Conservation (phyloP, 805 yeast genomes). For the Starmerella bombi region DNA sequence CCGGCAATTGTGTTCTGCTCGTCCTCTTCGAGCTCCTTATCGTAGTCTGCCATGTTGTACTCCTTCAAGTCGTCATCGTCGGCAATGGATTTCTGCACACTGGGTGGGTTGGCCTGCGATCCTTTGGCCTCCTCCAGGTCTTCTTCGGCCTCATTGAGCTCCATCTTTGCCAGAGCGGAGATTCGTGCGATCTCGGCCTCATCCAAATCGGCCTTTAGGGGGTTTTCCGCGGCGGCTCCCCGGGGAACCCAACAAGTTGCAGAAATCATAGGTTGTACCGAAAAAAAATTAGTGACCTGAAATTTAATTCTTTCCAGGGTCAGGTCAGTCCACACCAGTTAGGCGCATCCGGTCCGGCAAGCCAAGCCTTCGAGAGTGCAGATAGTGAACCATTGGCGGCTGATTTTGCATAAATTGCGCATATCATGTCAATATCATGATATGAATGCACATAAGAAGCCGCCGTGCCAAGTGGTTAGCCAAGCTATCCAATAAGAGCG, state of each 20-base stretch:
- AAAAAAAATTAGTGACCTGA: not conserved
- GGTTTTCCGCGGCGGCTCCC: constrained; percentile 87
- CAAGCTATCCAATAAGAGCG: too few relatives aligned
- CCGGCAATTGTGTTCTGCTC: constrained; percentile 36
- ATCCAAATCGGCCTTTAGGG: constrained; percentile 73
- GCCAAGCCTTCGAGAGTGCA: too few relatives aligned
- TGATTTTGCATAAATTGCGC: too few relatives aligned
- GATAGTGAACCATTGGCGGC: too few relatives aligned
- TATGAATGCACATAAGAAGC: too few relatives aligned
- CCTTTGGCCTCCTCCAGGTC: constrained; percentile 41
- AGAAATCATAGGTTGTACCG: constrained; percentile 39
- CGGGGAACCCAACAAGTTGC: constrained; percentile 93
- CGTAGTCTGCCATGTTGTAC: constrained; percentile 25
- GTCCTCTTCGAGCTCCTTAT: constrained; percentile 42
- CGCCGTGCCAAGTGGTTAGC: too few relatives aligned
- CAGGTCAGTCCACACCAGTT: too few relatives aligned
- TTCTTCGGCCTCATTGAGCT: constrained; percentile 61
- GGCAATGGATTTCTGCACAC: constrained; percentile 5
- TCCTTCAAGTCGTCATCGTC: constrained; percentile 48
- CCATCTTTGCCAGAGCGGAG: constrained; percentile 67
- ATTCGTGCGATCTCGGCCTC: constrained; percentile 91
- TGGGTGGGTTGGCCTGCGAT: constrained; percentile 15
- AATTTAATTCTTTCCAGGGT: constrained; percentile 16
- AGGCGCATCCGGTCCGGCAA: too few relatives aligned
- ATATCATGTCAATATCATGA: too few relatives aligned